Percentiles rank a stretch among this genome's conserved stretches.
Evolutionary conservation across 139 green algal genomes (phyloP).

Genomic region (Chlorella vulgaris): DNA sequence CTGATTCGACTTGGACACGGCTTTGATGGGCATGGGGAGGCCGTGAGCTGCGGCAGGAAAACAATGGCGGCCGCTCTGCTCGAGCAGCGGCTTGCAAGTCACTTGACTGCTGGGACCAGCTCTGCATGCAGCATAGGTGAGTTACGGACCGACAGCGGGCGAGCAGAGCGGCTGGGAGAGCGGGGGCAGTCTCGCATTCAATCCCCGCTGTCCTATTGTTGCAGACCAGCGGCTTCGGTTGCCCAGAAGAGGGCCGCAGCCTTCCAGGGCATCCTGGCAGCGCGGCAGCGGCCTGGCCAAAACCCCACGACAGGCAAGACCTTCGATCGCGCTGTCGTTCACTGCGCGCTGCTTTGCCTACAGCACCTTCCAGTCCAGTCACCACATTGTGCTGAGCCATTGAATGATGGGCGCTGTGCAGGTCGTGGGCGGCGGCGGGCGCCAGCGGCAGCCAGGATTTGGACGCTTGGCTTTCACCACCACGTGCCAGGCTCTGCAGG

Average conservation of each 20-base stretch:
- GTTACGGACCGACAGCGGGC: background rate
- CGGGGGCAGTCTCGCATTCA: background rate
- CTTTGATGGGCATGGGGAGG: too few species aligned
- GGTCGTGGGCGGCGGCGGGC: background rate
- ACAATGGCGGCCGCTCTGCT: too few species aligned
- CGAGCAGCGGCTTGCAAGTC: background rate
- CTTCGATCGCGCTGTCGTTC: background rate
- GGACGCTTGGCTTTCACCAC: background rate
- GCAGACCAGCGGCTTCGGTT: background rate
- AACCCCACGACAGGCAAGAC: background rate
- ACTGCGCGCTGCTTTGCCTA: background rate
- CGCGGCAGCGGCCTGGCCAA: background rate
- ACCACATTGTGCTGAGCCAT: too few species aligned
- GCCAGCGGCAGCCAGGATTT: background rate
- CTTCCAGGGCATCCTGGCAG: background rate
- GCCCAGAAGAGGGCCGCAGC: background rate
- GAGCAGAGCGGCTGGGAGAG: background rate
- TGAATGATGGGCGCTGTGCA: too few species aligned
- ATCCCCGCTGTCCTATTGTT: background rate
- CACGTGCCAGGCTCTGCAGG: constrained; percentile 31
- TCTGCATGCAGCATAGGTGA: background rate
- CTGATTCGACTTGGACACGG: too few species aligned
- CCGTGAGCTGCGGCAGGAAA: too few species aligned
- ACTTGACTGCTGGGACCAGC: background rate
- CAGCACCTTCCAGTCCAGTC: too few species aligned